Evolutionary conservation across 2,329 filamentous ascomycete genomes (phyloP).

Genomic region (Furcasterigmium furcatum): DNA sequence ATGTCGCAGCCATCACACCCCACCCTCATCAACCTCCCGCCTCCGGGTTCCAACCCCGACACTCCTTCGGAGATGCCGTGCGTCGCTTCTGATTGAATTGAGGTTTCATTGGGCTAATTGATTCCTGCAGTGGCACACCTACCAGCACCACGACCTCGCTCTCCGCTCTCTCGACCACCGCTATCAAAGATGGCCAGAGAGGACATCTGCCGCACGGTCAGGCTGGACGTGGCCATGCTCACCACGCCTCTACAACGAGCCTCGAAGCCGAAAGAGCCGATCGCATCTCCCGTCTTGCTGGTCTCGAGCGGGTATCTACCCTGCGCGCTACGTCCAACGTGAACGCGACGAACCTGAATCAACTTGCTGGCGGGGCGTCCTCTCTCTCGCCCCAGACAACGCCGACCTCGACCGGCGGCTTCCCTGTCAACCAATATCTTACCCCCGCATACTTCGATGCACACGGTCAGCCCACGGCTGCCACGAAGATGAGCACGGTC

Average conservation of each 20-base stretch:
- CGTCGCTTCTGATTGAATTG: slow-evolving; percentile 30
- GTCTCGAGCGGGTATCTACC: slow-evolving; percentile 85
- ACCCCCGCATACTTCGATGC: slow-evolving; percentile 78
- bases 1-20: slow-evolving; percentile 46
- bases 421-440: slow-evolving; percentile 32
- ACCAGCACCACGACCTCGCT: slow-evolving; percentile 91
- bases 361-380: slow-evolving; percentile 24
- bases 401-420: slow-evolving; percentile 43
- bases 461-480: slow-evolving; percentile 62
- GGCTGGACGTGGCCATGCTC: slow-evolving; percentile 53
- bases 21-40: slow-evolving; percentile 80
- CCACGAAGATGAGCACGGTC: slow-evolving; percentile 82
- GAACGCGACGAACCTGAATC: slow-evolving; percentile 18
- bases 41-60: slow-evolving; percentile 75
- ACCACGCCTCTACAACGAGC: slow-evolving; percentile 63
- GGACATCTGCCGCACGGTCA: slow-evolving; percentile 67
- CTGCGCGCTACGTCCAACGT: slow-evolving; percentile 47
- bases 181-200: slow-evolving; percentile 94
- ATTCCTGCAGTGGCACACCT: slow-evolving; percentile 70
- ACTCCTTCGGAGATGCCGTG: slow-evolving; percentile 91
- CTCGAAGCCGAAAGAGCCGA: slow-evolving; percentile 91
- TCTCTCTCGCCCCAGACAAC: slow-evolving; percentile 47
- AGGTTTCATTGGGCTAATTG: slow-evolving; percentile 7
- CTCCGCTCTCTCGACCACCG: slow-evolving; percentile 86
- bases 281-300: slow-evolving; percentile 89